phyloP scores from a whole-genome alignment of 345 rosid genomes.

The Chamaenerion angustifolium region DNA sequence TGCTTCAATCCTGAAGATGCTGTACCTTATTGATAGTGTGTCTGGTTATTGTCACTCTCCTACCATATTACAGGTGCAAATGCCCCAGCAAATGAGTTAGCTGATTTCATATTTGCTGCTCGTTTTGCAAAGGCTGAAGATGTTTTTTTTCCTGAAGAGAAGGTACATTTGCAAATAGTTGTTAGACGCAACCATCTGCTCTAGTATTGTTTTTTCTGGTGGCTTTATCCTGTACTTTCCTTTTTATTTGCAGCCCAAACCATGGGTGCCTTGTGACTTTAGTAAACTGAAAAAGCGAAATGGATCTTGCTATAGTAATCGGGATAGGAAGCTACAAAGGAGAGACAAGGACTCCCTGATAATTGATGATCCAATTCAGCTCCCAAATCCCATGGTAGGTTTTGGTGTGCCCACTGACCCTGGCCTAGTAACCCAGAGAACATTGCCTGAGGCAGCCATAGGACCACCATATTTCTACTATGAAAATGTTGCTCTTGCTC shows the following conservation, averaged over 20 bases:
- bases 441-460: slow-evolving; percentile 42
- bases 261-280: slow-evolving; percentile 9
- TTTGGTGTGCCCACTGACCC: slow-evolving; percentile 64
- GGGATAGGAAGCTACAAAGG: slow-evolving; percentile 12
- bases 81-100: slow-evolving; percentile 41
- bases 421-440: slow-evolving; percentile 15
- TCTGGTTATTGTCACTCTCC: slow-evolving; percentile 2
- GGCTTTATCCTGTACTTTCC: background rate
- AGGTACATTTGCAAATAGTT: slow-evolving; percentile 22
- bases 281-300: slow-evolving; percentile 40
- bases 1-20: background rate
- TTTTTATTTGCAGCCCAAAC: slow-evolving; percentile 24
- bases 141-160: slow-evolving; percentile 39
- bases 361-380: slow-evolving; percentile 36
- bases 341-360: slow-evolving; percentile 12
- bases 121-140: slow-evolving; percentile 49
- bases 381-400: slow-evolving; percentile 86
- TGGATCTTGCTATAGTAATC: slow-evolving; percentile 16
- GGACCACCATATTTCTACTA: slow-evolving; percentile 82
- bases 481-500: slow-evolving; percentile 88
- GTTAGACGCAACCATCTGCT: background rate
- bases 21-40: background rate
- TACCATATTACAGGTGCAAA: slow-evolving; percentile 31
- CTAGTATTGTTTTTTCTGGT: no score
- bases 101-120: slow-evolving; percentile 80